These are phyloP conservation scores for Senna siamea DNA, from an alignment of 306 rosid species.

Conservation along the genomic window DNA sequence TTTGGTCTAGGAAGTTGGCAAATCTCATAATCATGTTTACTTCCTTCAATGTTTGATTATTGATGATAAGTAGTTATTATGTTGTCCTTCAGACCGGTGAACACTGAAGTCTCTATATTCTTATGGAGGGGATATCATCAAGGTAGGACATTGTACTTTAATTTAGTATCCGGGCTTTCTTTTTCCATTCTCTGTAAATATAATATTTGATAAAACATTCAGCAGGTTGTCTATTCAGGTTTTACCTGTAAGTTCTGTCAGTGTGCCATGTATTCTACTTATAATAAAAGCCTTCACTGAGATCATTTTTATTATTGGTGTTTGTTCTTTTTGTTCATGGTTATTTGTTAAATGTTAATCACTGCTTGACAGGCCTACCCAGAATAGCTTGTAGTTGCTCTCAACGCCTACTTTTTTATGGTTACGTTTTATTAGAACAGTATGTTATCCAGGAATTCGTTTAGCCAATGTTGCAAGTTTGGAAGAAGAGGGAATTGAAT, in stretches of 20 bases:
- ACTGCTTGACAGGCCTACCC: neutral
- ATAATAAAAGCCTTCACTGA: constrained; percentile 42
- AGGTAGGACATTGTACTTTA: constrained; percentile 42
- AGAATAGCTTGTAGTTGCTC: neutral
- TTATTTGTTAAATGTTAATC: neutral
- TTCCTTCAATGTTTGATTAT: constrained; percentile 35
- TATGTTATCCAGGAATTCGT: neutral
- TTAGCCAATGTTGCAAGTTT: neutral
- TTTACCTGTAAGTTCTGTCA: constrained; percentile 45
- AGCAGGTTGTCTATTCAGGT: constrained; percentile 51
- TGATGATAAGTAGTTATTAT: constrained; percentile 27
- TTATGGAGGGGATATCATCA: constrained; percentile 29
- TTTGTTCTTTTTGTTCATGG: neutral
- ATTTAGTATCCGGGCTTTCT: constrained; percentile 47
- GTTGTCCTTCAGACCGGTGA: constrained; percentile 45
- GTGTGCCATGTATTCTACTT: constrained; percentile 49
- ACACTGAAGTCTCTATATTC: constrained; percentile 27
- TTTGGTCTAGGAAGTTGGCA: constrained; percentile 40
- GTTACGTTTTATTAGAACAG: neutral
- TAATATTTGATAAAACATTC: constrained; percentile 35
- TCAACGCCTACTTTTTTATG: neutral
- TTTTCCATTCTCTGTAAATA: constrained; percentile 51
- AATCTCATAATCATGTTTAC: constrained; percentile 32
- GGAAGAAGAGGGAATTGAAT: neutral
- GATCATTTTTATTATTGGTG: constrained; percentile 8